Conservation (phyloP, 2,329 filamentous ascomycete genomes). For the Penicillium crustosum region DNA sequence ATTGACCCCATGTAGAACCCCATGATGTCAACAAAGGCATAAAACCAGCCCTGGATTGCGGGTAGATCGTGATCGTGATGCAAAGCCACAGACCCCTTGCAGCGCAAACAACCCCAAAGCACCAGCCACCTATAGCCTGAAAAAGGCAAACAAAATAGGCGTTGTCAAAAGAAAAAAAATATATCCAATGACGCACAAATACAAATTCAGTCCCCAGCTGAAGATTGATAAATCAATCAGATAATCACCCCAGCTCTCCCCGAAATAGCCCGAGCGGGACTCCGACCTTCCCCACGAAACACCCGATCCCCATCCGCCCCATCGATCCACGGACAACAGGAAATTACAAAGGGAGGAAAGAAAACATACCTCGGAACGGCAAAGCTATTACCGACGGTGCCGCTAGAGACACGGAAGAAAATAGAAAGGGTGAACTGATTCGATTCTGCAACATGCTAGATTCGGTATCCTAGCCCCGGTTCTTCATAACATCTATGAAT, state of each 20-base stretch:
- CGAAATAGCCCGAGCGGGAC: conserved; percentile 7
- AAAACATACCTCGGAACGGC: conserved; percentile 1
- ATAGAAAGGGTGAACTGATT: neutral
- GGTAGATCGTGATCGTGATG: no score
- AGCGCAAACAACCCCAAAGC: no score
- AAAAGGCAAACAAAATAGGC: neutral
- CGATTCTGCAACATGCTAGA: neutral
- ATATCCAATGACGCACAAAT: neutral
- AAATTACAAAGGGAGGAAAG: neutral
- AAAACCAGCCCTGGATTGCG: no score
- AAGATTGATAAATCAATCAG: conserved; percentile 12
- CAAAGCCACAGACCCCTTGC: no score
- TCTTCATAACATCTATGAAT: neutral
- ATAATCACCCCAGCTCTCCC: neutral
- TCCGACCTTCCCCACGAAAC: conserved; percentile 3
- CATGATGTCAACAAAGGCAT: no score
- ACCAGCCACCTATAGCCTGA: neutral
- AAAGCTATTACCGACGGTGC: neutral
- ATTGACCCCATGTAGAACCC: no score
- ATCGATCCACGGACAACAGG: neutral
- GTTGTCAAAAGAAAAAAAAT: neutral
- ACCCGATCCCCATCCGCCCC: neutral
- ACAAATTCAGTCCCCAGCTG: neutral
- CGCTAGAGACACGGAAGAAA: neutral
- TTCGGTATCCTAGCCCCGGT: neutral